phyloP scores from a whole-genome alignment of 75 land plant genomes.

The Picea glauca region DNA sequence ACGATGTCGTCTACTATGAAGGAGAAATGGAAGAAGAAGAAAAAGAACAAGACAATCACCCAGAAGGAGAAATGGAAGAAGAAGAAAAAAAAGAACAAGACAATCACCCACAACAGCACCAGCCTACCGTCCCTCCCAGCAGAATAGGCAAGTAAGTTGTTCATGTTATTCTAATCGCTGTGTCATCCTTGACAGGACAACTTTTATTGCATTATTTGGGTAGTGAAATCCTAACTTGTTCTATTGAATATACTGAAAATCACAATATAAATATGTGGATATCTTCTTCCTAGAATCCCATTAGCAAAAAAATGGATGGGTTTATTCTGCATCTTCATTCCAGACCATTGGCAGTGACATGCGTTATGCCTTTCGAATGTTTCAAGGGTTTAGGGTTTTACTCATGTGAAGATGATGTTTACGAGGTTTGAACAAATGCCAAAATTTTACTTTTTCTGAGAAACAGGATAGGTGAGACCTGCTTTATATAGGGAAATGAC shows the following conservation, averaged over 20 bases:
- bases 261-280: not conserved
- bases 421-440: not conserved
- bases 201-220: not conserved
- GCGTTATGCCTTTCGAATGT: no score
- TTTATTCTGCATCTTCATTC: not conserved
- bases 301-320: not conserved
- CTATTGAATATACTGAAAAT: not conserved
- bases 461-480: not conserved
- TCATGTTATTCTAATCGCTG: not conserved
- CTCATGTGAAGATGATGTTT: no score
- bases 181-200: not conserved
- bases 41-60: no score
- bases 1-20: conserved; percentile 18
- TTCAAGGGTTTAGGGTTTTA: no score
- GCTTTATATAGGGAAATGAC: not conserved
- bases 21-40: not conserved
- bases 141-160: not conserved
- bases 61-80: no score
- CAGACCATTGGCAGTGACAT: not conserved
- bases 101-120: not conserved
- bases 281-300: not conserved
- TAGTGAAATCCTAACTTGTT: no score
- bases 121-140: conserved; percentile 4
- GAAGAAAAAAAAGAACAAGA: no score
- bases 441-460: not conserved